Evolutionary conservation across 1,284 basidiomycete genomes (phyloP).

Genomic region (Pascua guehoae): DNA sequence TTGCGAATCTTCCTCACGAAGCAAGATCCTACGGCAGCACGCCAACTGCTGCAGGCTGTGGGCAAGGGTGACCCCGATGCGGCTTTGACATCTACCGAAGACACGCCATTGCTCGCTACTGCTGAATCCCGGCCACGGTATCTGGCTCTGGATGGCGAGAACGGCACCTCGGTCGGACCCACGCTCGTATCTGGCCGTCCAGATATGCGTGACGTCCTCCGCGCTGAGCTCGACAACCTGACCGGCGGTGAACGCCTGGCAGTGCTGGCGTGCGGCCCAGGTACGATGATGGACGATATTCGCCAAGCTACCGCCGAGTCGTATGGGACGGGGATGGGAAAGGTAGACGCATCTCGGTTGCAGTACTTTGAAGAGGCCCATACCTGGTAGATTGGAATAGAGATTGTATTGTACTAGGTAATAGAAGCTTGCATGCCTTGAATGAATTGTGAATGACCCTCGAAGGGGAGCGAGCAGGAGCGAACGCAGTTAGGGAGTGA

Average conservation of each 20-base stretch:
- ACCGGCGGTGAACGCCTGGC: slow-evolving; percentile 22
- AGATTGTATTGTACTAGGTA: too few relatives aligned
- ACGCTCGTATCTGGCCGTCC: slow-evolving; percentile 21
- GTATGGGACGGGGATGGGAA: slow-evolving; percentile 20
- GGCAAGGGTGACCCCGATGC: neutral
- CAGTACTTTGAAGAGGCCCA: slow-evolving; percentile 25
- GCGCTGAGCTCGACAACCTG: slow-evolving; percentile 3
- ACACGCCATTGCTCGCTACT: too few relatives aligned
- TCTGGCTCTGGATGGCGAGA: too few relatives aligned
- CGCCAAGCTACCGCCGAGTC: slow-evolving; percentile 15
- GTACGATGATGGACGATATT: slow-evolving; percentile 35
- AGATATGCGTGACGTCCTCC: slow-evolving; percentile 17
- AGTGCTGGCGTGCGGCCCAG: slow-evolving; percentile 32
- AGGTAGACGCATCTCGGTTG: slow-evolving; percentile 15
- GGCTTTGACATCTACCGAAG: neutral
- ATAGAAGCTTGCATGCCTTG: too few relatives aligned
- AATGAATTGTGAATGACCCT: too few relatives aligned
- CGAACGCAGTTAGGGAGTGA: too few relatives aligned
- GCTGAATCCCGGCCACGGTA: too few relatives aligned
- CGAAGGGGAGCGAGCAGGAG: too few relatives aligned
- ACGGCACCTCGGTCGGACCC: too few relatives aligned
- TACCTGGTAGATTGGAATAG: neutral
- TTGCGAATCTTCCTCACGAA: slow-evolving; percentile 15
- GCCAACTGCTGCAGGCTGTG: neutral
- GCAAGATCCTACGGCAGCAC: neutral